Evolutionary conservation across 1,284 basidiomycete species (phyloP).

Genomic region (Fomes fomentarius): DNA sequence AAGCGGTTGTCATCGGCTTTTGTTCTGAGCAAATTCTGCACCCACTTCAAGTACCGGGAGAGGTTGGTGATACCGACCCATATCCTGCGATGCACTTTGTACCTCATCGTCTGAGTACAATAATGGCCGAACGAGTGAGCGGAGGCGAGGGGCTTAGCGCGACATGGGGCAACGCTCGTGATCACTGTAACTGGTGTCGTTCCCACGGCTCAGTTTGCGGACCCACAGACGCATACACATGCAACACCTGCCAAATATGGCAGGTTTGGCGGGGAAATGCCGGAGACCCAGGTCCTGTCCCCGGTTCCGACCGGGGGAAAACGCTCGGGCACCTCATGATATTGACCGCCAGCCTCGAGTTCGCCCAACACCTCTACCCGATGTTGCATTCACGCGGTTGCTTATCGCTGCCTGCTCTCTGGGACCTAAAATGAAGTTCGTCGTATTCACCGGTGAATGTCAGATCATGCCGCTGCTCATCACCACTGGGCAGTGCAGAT

Average conservation of each 20-base stretch:
- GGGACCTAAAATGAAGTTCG: neutral
- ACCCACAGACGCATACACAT: slow-evolving; percentile 19
- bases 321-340: neutral
- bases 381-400: neutral
- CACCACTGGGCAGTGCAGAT: slow-evolving; percentile 3
- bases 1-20: neutral
- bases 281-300: neutral
- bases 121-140: neutral
- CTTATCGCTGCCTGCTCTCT: neutral
- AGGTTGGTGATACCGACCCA: no score
- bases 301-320: neutral
- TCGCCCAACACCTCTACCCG: neutral
- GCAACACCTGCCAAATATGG: slow-evolving; percentile 1
- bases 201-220: slow-evolving; percentile 11
- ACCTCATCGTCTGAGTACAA: neutral
- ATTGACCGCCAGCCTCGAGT: slow-evolving; percentile 1
- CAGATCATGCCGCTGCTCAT: slow-evolving; percentile 2
- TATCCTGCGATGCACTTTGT: no score
- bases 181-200: neutral
- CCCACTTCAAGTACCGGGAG: no score
- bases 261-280: neutral
- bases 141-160: neutral
- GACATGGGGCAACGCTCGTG: slow-evolving; percentile 2
- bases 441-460: neutral
- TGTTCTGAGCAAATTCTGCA: neutral